Evolutionary conservation across 371 early-diverging fungal species (phyloP).

Genomic region (Rhizopus sp.): DNA sequence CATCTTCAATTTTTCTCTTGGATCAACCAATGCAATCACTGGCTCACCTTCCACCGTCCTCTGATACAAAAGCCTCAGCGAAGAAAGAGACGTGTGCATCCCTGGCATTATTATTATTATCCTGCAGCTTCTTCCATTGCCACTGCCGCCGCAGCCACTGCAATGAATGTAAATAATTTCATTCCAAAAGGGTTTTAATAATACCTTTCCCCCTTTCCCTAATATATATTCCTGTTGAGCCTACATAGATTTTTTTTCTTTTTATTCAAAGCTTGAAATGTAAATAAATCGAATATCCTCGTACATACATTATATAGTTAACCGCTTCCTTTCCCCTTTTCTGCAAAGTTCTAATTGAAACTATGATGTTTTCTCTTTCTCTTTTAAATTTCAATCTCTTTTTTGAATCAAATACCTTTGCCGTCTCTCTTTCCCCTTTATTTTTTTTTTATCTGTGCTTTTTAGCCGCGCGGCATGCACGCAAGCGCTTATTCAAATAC

Average conservation of each 20-base stretch:
- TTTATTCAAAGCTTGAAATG: neutral
- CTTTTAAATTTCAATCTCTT: neutral
- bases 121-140: constrained; percentile 19
- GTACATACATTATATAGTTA: neutral
- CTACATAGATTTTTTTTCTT: too few species aligned
- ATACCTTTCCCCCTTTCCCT: neutral
- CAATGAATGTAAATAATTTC: constrained; percentile 30
- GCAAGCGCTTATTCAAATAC: too few species aligned
- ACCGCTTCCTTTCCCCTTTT: neutral
- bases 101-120: constrained; percentile 9
- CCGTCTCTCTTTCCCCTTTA: too few species aligned
- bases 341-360: constrained; percentile 2
- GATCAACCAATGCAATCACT: constrained; percentile 35
- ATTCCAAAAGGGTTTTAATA: constrained; percentile 21
- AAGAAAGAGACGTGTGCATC: constrained; percentile 4
- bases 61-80: constrained; percentile 1
- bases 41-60: constrained; percentile 10
- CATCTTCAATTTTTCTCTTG: constrained; percentile 34
- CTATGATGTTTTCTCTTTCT: neutral
- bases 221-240: too few species aligned
- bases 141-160: constrained; percentile 21
- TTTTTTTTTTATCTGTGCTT: neutral
- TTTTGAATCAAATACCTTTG: too few species aligned
- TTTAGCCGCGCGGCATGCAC: too few species aligned
- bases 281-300: neutral